Percentiles rank a stretch among this genome's conserved stretches.
Conservation (phyloP, 2,329 filamentous ascomycete genomes). For the Verticillium isaacii region DNA sequence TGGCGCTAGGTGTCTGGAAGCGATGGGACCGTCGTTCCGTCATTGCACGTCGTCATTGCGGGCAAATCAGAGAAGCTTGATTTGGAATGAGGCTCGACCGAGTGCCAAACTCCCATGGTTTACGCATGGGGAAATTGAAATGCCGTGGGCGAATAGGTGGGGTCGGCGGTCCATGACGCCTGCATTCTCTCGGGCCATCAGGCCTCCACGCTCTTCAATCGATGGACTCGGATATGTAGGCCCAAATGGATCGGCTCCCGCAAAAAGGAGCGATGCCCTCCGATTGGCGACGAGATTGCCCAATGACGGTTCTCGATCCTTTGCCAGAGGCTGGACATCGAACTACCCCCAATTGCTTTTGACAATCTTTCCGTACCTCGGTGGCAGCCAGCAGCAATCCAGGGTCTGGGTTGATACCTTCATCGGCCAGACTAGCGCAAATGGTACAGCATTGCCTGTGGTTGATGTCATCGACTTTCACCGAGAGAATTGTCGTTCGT, state of each 20-base stretch:
- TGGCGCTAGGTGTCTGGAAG: background rate
- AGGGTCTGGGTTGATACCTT: no score
- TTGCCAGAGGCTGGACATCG: background rate
- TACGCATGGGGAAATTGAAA: background rate
- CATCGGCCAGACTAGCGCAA: no score
- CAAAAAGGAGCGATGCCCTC: no score
- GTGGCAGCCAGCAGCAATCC: no score
- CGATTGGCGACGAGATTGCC: no score
- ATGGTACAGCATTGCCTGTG: no score
- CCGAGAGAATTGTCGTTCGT: no score
- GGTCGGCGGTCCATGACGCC: background rate
- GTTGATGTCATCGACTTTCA: no score
- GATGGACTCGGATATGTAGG: background rate
- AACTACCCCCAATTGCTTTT: constrained; percentile 1
- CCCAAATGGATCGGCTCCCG: no score
- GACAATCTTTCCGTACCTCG: no score
- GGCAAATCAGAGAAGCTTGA: background rate
- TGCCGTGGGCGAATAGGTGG: background rate
- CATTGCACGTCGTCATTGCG: background rate
- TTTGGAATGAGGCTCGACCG: background rate
- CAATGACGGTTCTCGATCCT: background rate
- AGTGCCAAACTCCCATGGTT: background rate
- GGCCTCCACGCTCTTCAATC: background rate
- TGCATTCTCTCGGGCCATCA: background rate
- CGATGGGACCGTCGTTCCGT: background rate